Evolutionary conservation across 805 yeast genomes (phyloP), one percentile per base, ranked within the genome.

Genomic region (Wickerhamiella sorbophila): DNA sequence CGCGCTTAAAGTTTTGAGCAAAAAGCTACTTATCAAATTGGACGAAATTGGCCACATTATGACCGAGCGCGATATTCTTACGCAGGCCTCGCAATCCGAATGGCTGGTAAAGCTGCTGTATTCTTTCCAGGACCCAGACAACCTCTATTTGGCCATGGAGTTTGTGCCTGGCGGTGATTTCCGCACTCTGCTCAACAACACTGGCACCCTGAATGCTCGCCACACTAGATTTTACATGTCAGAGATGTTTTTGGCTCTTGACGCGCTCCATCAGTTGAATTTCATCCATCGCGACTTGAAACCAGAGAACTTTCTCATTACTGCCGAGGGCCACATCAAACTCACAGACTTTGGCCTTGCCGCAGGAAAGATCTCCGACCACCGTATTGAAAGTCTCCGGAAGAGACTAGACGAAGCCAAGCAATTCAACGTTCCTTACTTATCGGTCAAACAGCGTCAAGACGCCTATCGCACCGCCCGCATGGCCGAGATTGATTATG

Each of bases 81-180:
- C 97, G n/a, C 56, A 52, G 44, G 88, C 91, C 31, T 85, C 96
- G 2, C 72, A 95, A 59, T 77, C 88, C 39, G 95, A 86, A 46
- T 91, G 99, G 99, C 68, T 91, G 31, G 98, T 91, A 33, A 86
- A 86, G 61, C 68, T 91, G 39, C 69, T 85, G 44, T 91, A 91
- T 59, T 95, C 97, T 2, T 91, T 91, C 65, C 99, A 91, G 61
- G 97, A 91, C 62, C 62, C 78, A 0, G 87, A 82, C 47, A 82
- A 81, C 55, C 82, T 91, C 24, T 91, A 84, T 53, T 68, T 91
- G 55, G 98, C 98, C 2, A 91, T 91, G 99, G 98, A 91, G 60
- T 91, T 83, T 61, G 98, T 91, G n/a, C 96, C 99, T 6, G 99
- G 99, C 45, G 99, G 99, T 41, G 99, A 91, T 59, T 91, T 84